These are phyloP conservation scores for Pyrus bretschneideri DNA, from an alignment of 306 rosid species.

Conservation along the genomic window DNA sequence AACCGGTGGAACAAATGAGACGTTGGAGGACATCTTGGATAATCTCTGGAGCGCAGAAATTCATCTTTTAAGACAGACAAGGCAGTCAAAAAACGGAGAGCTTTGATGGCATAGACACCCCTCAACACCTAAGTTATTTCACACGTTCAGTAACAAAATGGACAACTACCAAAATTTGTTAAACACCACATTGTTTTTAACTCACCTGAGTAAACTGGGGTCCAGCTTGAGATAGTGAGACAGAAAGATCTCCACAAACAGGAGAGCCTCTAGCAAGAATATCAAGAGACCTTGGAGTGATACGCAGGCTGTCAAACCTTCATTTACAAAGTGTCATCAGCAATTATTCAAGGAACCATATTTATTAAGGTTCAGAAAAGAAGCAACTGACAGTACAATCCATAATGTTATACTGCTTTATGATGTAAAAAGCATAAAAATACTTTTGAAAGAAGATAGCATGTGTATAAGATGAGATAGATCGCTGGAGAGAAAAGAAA, in stretches of 20 bases:
- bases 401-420: constrained; percentile 7
- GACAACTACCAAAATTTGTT: constrained; percentile 11
- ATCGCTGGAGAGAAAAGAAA: constrained; percentile 28
- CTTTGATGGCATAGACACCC: constrained; percentile 85
- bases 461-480: background rate
- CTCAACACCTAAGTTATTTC: constrained; percentile 66
- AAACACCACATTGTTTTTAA: constrained; percentile 15
- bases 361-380: constrained; percentile 11
- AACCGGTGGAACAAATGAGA: constrained; percentile 87
- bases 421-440: background rate
- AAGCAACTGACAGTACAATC: constrained; percentile 15
- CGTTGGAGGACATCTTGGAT: constrained; percentile 95
- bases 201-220: constrained; percentile 97
- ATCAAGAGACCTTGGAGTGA: constrained; percentile 94
- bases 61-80: constrained; percentile 86
- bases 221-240: constrained; percentile 94
- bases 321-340: constrained; percentile 27
- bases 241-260: constrained; percentile 98
- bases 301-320: constrained; percentile 97
- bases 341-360: background rate
- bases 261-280: constrained; percentile 96
- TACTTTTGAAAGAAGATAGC: background rate
- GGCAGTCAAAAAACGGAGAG: constrained; percentile 83
- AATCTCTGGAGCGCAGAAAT: constrained; percentile 92
- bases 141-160: constrained; percentile 24